Evolutionary conservation across 1,284 basidiomycete genomes (phyloP).

Genomic region (Ustilago sp.): DNA sequence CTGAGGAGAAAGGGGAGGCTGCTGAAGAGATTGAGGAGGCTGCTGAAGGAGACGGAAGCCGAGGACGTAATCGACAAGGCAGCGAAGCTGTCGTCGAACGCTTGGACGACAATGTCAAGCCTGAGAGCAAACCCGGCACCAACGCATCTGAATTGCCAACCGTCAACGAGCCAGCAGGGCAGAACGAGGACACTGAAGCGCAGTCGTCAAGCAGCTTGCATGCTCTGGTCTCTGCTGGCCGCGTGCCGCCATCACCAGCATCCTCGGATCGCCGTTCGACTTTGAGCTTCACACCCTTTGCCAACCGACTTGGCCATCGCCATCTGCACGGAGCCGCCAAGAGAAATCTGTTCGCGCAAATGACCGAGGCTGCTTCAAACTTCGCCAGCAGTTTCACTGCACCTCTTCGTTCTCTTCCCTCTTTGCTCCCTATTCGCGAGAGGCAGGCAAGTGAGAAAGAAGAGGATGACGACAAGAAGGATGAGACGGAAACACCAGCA

Average conservation of each 20-base stretch:
- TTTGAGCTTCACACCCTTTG: constrained; percentile 44
- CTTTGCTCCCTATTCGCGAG: constrained; percentile 39
- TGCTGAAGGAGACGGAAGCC: background rate
- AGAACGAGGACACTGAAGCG: background rate
- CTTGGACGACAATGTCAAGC: background rate
- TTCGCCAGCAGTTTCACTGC: constrained; percentile 40
- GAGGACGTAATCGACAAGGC: background rate
- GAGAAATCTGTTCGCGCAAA: constrained; percentile 34
- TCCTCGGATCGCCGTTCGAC: constrained; percentile 41
- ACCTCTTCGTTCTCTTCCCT: constrained; percentile 33
- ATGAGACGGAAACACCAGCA: background rate
- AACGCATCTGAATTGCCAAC: background rate
- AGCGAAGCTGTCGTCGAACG: background rate
- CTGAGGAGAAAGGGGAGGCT: background rate
- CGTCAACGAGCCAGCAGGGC: background rate
- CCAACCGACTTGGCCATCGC: constrained; percentile 45
- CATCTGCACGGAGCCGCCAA: constrained; percentile 41
- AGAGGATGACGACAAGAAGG: constrained; percentile 4
- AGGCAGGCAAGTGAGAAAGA: constrained; percentile 22
- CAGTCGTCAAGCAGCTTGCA: background rate
- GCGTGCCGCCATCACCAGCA: constrained; percentile 46
- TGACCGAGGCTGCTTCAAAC: constrained; percentile 31
- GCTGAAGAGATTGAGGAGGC: background rate
- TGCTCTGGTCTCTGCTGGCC: constrained; percentile 7
- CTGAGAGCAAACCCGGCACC: background rate